phyloP scores from a whole-genome alignment of 106 monocot species.

The Triglochin maritima region DNA sequence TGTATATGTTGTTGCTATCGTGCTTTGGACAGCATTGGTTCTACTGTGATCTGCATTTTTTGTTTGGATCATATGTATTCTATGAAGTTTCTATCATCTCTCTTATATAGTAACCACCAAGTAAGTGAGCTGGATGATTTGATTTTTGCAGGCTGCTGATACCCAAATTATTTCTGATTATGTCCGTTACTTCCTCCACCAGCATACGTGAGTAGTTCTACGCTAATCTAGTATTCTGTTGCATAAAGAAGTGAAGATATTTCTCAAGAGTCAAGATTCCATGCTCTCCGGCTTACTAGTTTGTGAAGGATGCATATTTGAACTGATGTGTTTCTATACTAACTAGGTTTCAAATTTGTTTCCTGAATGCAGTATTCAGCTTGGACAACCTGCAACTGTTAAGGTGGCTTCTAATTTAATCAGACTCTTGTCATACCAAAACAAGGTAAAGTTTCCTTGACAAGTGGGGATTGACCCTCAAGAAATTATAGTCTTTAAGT shows the following conservation, averaged over 20 bases:
- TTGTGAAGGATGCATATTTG: not conserved
- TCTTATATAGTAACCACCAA: not conserved
- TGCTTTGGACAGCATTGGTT: no score
- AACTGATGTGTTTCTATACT: no score
- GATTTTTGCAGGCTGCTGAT: constrained; percentile 60
- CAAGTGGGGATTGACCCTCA: not conserved
- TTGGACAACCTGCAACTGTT: constrained; percentile 81
- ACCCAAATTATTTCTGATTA: constrained; percentile 79
- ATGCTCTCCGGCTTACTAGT: not conserved
- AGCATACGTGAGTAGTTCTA: constrained; percentile 58
- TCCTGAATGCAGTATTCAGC: constrained; percentile 63
- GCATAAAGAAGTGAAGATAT: not conserved
- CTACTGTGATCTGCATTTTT: no score
- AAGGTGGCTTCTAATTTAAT: constrained; percentile 87
- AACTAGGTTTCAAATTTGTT: not conserved
- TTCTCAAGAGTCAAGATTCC: no score
- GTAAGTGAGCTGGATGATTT: not conserved
- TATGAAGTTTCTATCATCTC: not conserved
- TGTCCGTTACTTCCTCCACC: constrained; percentile 79
- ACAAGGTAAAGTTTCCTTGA: constrained; percentile 56
- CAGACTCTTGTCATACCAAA: constrained; percentile 75
- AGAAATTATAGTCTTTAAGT: no score
- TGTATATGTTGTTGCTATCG: no score
- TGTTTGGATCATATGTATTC: no score
- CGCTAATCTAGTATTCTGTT: not conserved